phyloP scores from a whole-genome alignment of 805 yeast species.

The Yamadazyma akitaensis region DNA sequence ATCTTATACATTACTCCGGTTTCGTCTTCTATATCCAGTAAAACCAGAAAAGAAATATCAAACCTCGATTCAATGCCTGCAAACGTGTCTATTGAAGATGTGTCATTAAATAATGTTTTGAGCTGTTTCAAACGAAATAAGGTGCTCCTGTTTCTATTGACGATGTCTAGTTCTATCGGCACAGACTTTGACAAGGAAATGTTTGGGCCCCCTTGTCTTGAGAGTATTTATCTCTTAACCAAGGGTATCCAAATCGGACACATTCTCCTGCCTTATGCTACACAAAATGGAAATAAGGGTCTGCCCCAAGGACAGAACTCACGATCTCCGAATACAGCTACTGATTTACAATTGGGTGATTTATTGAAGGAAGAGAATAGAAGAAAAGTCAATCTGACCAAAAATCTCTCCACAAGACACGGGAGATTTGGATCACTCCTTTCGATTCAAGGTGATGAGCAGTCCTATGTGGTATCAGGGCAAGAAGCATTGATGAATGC shows the following conservation, averaged over 20 bases:
- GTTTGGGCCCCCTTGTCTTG: conserved; percentile 63
- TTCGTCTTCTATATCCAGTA: conserved; percentile 46
- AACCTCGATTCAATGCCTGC: conserved; percentile 48
- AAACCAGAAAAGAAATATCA: conserved; percentile 33
- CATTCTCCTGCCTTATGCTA: conserved; percentile 15
- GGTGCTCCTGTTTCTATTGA: conserved; percentile 69
- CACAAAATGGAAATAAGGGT: background rate
- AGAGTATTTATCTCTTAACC: conserved; percentile 61
- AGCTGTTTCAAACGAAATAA: conserved; percentile 61
- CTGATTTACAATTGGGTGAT: conserved; percentile 44
- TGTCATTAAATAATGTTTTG: conserved; percentile 58
- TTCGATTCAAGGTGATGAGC: conserved; percentile 61
- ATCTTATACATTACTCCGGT: conserved; percentile 75
- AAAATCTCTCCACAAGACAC: conserved; percentile 67
- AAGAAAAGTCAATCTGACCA: conserved; percentile 46
- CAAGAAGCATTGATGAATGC: conserved; percentile 57
- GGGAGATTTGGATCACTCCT: conserved; percentile 87
- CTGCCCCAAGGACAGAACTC: background rate
- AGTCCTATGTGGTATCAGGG: conserved; percentile 63
- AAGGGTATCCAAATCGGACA: conserved; percentile 50
- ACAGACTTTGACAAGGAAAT: conserved; percentile 58
- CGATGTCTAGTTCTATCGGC: conserved; percentile 64
- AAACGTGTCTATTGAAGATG: conserved; percentile 61
- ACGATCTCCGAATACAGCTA: background rate
- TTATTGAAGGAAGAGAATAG: conserved; percentile 61